Base-by-base conservation (phyloP, 768 basidiomycete species). In the Boletus fagicola region DNA sequence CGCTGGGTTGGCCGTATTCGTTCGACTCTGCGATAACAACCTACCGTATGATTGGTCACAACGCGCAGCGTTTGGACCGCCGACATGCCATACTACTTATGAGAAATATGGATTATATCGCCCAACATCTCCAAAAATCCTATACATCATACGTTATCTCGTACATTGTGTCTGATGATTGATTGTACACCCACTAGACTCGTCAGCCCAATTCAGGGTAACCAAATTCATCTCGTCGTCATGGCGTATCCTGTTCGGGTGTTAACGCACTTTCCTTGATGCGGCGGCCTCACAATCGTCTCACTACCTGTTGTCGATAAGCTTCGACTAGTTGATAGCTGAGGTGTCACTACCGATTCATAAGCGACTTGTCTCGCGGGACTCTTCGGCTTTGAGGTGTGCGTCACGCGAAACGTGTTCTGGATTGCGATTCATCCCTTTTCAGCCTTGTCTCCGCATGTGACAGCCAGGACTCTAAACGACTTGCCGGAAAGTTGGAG, bases 201-300 rank as follows among this genome's bases (percentile, higher is more conserved):
- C 28, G 47, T 50, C 31, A 24, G n/a, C 36, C 22, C 43, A 39
- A 45, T 4, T 48, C 38, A 43, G 50, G 6, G 31, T 31, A 28
- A 7, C 57, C 61, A 55, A 56, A 51, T 65, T 57, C 51, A 51
- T 62, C 43, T 30, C 52, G 62, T 71, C 57, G 64, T 53, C 42
- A 69, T 52, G 56, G 54, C 24, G 33, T 31, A n/a, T 50, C 49
- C 48, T 36, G 28, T 53, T 57, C 50, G 53, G 20, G 28, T n/a
- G 26, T 33, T 39, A 39, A 2, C 18, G 3, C 35, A 16, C 49
- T 33, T 26, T 20, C 22, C 36, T 53, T 44, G 52, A 56, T 30
- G 30, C 38, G 22, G 15, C 28, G 22, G 15, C 28, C 22, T 39
- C 48, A 45, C 12, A 20, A 28, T 28, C 22, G n/a, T 36, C 35